Base-by-base conservation (phyloP, 495 filamentous ascomycete species). In the Daldinia childiae region DNA sequence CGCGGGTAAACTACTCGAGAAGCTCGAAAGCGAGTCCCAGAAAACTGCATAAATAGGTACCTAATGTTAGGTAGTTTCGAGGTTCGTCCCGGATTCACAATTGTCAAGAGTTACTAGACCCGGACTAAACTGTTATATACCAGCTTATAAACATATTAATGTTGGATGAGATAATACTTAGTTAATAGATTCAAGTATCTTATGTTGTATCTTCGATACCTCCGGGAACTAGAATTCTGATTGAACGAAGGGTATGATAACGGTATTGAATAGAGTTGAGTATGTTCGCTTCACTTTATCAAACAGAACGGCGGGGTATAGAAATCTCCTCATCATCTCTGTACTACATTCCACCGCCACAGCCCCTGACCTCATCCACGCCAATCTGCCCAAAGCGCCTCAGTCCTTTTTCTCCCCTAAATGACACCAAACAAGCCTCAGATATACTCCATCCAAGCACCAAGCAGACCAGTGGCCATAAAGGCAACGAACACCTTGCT, bases 401-500 rank as follows among this genome's bases (percentile, higher is more conserved):
- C 19, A 48, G 43, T 21, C 8, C 43, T 11, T 21, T 24, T 8
- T 19, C 43, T 19, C 17, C 2, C 0, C 7, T 8, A 9, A 48
- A 17, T 4, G 7, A 21, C 17, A 12, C 1, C 50, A 38, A 9
- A 48, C 51, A 48, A 56, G 38, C 0, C 45, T 52, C 48, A 11
- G 24, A 19, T 56, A 32, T 58, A 65, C 72, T 82, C 79, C 52
- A 78, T 54, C 71, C 75, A 66, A 67, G 76, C 78, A 0, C 83
- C 85, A 6, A 77, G 6, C 54, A 81, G 64, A 0, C 67, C 78
- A 4, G 74, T 38, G 1, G 34, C 55, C 3, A 70, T 70, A 6
- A 78, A 75, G 6, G 14, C 73, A 4, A 74, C 26, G 65, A 86
- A 88, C 0, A 78, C 5, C 27, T 69, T 78, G 4, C 66, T 68